These are phyloP conservation scores for Xylariaceae sp. DNA, from an alignment of 2,329 filamentous ascomycete genomes.

Conservation along the genomic window DNA sequence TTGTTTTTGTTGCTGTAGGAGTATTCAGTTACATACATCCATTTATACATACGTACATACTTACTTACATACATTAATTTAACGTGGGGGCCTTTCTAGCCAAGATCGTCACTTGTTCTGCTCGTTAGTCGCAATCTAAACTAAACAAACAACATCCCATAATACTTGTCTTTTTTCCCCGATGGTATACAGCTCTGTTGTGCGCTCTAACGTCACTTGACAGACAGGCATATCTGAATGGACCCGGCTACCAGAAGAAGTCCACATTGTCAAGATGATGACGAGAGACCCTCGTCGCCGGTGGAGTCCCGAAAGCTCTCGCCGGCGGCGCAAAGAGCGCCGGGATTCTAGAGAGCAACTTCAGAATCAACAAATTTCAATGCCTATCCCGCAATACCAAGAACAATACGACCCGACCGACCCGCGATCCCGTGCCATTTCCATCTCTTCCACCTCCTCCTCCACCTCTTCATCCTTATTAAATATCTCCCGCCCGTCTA, in stretches of 20 bases:
- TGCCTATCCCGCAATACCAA: constrained; percentile 26
- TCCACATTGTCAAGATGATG: constrained; percentile 49
- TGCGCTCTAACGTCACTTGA: constrained; percentile 9
- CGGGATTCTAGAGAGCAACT: constrained; percentile 47
- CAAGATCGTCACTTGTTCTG: constrained; percentile 3
- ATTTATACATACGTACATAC: too few species aligned
- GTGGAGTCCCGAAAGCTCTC: constrained; percentile 58
- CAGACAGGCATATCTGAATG: constrained; percentile 25
- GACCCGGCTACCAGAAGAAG: constrained; percentile 23
- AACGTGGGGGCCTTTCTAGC: constrained; percentile 5
- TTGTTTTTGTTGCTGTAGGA: constrained; percentile 8
- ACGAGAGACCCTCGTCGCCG: constrained; percentile 52
- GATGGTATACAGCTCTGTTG: constrained; percentile 21
- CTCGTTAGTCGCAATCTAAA: constrained; percentile 23
- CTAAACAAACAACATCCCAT: constrained; percentile 26
- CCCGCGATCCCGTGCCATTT: constrained; percentile 34
- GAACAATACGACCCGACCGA: constrained; percentile 26
- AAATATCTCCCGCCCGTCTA: constrained; percentile 64
- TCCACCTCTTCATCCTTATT: constrained; percentile 63
- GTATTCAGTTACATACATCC: background rate
- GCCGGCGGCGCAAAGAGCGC: constrained; percentile 52
- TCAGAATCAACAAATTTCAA: constrained; percentile 28
- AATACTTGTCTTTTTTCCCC: too few species aligned
- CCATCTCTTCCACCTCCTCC: constrained; percentile 47
- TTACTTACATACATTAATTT: too few species aligned